Evolutionary conservation across 345 rosid species (phyloP).

Genomic region (Theobroma cacao): DNA sequence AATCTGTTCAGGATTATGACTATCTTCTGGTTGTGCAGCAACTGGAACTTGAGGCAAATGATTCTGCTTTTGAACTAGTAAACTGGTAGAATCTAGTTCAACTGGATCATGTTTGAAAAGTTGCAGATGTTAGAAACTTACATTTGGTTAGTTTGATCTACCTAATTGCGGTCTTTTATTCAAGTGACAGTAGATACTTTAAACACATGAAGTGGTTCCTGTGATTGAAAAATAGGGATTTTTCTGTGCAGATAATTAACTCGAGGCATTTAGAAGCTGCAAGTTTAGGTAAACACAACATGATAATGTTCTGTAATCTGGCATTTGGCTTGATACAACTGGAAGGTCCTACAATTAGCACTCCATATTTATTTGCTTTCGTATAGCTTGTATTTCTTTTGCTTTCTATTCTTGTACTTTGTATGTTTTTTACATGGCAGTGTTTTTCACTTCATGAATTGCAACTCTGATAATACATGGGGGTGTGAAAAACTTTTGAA

Average conservation of each 20-base stretch:
- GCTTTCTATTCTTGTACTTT: not conserved
- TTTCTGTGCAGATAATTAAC: not conserved
- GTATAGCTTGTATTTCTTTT: not conserved
- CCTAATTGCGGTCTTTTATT: not conserved
- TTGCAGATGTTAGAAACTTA: not conserved
- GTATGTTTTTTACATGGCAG: not conserved
- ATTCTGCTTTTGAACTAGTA: not conserved
- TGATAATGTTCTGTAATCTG: not conserved
- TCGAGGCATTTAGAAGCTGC: not conserved
- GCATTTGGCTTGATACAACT: not conserved
- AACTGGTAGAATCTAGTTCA: not conserved
- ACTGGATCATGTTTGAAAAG: not conserved
- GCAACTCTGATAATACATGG: not conserved
- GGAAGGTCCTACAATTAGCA: not conserved
- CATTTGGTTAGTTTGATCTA: not conserved
- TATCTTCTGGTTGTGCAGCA: not conserved
- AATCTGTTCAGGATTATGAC: not conserved
- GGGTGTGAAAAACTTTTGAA: constrained; percentile 19
- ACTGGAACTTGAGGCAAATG: not conserved
- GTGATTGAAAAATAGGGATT: not conserved
- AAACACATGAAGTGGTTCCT: not conserved
- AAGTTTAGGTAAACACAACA: not conserved
- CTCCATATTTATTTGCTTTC: not conserved
- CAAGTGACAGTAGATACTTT: not conserved
- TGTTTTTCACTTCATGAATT: not conserved